Evolutionary conservation across 371 early-diverging fungal species (phyloP).

Genomic region (Phascolomyces articulosus): DNA sequence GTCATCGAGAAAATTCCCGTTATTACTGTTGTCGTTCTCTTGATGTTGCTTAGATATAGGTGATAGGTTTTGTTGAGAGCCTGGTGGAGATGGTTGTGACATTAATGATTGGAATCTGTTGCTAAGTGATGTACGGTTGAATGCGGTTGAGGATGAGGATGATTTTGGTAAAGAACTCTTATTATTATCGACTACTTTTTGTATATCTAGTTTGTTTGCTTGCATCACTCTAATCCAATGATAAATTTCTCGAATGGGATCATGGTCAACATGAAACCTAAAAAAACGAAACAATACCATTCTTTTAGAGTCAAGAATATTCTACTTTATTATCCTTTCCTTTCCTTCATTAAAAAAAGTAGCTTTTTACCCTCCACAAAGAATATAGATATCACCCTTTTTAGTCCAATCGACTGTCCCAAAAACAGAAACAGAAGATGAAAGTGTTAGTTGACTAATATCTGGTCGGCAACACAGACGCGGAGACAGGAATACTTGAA

Average conservation of each 20-base stretch:
- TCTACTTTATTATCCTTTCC: no score
- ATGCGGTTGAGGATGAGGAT: background rate
- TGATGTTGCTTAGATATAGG: background rate
- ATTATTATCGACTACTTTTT: background rate
- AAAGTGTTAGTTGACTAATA: background rate
- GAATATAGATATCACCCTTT: background rate
- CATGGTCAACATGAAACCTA: conserved; percentile 19
- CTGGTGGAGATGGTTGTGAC: conserved; percentile 15
- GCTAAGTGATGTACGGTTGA: background rate
- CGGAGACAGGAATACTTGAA: conserved; percentile 18
- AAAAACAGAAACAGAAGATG: conserved; percentile 18
- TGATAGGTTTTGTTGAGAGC: background rate
- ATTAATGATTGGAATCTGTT: background rate
- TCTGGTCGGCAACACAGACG: conserved; percentile 13
- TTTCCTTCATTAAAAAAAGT: no score
- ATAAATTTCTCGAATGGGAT: conserved; percentile 17
- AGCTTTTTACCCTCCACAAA: conserved; percentile 15
- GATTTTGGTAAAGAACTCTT: background rate
- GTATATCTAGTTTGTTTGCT: conserved; percentile 1
- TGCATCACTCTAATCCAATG: conserved; percentile 17
- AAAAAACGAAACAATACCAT: background rate
- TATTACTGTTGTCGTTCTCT: background rate
- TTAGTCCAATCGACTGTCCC: conserved; percentile 4
- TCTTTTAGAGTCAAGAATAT: no score
- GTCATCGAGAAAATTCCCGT: conserved; percentile 8